These are phyloP conservation scores for Fraxinus pennsylvanica DNA, from an alignment of 257 asterid genomes.

Conservation along the genomic window DNA sequence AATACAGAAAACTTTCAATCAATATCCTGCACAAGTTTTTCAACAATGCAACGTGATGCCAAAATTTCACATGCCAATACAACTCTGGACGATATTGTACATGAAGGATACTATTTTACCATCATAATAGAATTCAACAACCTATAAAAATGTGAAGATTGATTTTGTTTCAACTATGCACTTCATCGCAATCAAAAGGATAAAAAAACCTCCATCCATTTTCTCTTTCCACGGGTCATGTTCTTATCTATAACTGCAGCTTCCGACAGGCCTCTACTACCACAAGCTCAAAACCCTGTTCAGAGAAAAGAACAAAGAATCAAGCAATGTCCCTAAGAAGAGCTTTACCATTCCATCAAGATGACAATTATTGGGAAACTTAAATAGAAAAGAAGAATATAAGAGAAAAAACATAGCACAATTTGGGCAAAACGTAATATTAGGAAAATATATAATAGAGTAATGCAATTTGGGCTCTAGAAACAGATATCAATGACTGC, in stretches of 20 bases:
- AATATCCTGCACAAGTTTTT: not conserved
- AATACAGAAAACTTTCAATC: not conserved
- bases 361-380: not conserved
- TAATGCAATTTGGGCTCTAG: not conserved
- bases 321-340: not conserved
- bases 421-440: not conserved
- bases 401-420: not conserved
- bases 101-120: not conserved
- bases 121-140: not conserved
- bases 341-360: not conserved
- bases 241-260: constrained; percentile 34
- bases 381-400: not conserved
- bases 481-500: constrained; percentile 1
- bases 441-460: not conserved
- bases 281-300: constrained; percentile 22
- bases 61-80: not conserved
- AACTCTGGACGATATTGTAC: not conserved
- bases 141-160: not conserved
- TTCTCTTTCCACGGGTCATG: constrained; percentile 9
- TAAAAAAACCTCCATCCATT: constrained; percentile 14
- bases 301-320: constrained; percentile 17
- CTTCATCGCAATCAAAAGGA: constrained; percentile 25
- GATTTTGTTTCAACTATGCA: not conserved
- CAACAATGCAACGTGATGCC: not conserved
- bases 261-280: constrained; percentile 29